Percentiles rank a stretch among this genome's conserved stretches.
Evolutionary conservation across 352 stramenopile genomes (phyloP).

Genomic region (Phytopythium vexans): DNA sequence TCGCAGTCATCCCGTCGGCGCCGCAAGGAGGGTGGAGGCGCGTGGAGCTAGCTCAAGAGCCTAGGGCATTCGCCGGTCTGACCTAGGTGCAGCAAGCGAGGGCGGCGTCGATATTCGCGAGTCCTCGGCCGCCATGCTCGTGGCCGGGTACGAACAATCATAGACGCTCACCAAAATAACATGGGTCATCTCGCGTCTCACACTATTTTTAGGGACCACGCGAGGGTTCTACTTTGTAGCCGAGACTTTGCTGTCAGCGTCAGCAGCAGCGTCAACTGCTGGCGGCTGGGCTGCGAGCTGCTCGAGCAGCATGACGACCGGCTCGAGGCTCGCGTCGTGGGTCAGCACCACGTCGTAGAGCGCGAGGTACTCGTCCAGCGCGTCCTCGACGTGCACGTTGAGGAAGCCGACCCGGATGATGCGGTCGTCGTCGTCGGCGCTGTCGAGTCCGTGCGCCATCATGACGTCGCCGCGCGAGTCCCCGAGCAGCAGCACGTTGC

Average conservation of each 20-base stretch:
- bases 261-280: slow-evolving; percentile 7
- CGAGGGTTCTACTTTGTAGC: no score
- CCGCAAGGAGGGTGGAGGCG: background rate
- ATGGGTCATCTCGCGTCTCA: background rate
- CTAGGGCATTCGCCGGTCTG: no score
- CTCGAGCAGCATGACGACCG: slow-evolving; percentile 43
- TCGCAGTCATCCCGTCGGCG: slow-evolving; percentile 5
- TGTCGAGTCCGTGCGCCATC: slow-evolving; percentile 53
- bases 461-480: slow-evolving; percentile 59
- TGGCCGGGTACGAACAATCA: background rate
- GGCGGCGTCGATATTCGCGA: background rate
- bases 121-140: background rate
- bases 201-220: no score
- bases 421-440: slow-evolving; percentile 28
- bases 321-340: slow-evolving; percentile 50
- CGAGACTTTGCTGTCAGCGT: background rate
- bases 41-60: no score
- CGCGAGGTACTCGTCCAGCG: slow-evolving; percentile 56
- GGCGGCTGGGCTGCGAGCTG: slow-evolving; percentile 21
- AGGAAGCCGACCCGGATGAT: slow-evolving; percentile 72
- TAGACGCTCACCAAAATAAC: background rate
- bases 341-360: slow-evolving; percentile 70
- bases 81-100: no score
- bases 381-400: slow-evolving; percentile 65
- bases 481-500: slow-evolving; percentile 64